A percentile compares a stretch with the other conserved stretches of the same genome.
Evolutionary conservation across 306 rosid species (phyloP).

Genomic region (Quercus engelmannii): DNA sequence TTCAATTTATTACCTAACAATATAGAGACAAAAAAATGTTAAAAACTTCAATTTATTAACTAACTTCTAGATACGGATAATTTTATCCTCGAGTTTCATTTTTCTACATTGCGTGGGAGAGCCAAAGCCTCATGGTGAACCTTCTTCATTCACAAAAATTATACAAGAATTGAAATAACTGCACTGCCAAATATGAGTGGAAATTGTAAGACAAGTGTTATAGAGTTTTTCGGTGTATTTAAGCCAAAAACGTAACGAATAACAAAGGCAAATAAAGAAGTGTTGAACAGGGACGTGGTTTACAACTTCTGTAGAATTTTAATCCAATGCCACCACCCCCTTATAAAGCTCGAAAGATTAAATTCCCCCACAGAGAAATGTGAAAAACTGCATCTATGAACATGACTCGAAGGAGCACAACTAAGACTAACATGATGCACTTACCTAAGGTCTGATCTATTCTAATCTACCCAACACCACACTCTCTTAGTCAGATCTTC

Average conservation of each 20-base stretch:
- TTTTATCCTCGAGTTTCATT: too few species aligned
- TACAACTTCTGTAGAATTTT: background rate
- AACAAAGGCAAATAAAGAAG: background rate
- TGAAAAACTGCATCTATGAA: conserved; percentile 14
- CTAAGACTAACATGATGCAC: background rate
- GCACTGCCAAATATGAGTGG: background rate
- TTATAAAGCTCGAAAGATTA: background rate
- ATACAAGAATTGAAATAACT: background rate
- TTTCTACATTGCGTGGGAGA: too few species aligned
- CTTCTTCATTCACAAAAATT: background rate
- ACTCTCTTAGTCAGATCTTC: conserved; percentile 13
- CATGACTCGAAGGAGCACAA: conserved; percentile 11
- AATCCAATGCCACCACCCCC: conserved; percentile 1
- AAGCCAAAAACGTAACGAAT: background rate
- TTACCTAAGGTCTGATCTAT: background rate
- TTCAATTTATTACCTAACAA: too few species aligned
- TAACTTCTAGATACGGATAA: too few species aligned
- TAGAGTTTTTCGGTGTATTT: background rate
- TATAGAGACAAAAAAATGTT: too few species aligned
- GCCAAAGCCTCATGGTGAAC: background rate
- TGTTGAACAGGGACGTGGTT: background rate
- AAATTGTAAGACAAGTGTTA: background rate
- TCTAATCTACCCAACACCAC: conserved; percentile 20
- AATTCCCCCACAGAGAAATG: conserved; percentile 10
- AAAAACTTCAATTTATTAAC: too few species aligned